A percentile compares a stretch with the other conserved stretches of the same genome.
These are phyloP conservation scores for Penicillium sp. DNA, from an alignment of 2,329 filamentous ascomycete species.

Conservation along the genomic window DNA sequence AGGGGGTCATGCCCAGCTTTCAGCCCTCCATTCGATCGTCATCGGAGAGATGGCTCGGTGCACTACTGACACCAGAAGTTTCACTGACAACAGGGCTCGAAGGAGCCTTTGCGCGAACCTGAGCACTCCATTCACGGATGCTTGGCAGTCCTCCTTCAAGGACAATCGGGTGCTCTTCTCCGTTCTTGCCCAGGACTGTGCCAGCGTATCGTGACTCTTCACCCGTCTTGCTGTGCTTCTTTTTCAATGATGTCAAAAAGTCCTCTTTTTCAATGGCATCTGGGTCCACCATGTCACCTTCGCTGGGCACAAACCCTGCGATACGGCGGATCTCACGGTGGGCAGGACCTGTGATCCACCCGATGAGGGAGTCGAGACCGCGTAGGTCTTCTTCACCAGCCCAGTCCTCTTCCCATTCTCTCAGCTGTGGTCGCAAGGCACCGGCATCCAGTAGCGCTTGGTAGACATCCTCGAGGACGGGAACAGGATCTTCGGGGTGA, in stretches of 20 bases:
- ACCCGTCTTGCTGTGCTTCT: slow-evolving; percentile 83
- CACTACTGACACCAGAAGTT: slow-evolving; percentile 37
- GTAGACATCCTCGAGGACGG: slow-evolving; percentile 70
- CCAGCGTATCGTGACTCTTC: slow-evolving; percentile 82
- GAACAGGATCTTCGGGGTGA: slow-evolving; percentile 56
- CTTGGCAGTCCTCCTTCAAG: slow-evolving; percentile 72
- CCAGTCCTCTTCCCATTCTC: slow-evolving; percentile 63
- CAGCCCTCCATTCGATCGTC: slow-evolving; percentile 34
- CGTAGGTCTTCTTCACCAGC: slow-evolving; percentile 67
- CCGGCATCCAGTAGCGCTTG: slow-evolving; percentile 80
- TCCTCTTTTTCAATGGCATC: slow-evolving; percentile 58
- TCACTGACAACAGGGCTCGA: slow-evolving; percentile 26
- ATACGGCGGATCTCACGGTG: slow-evolving; percentile 78
- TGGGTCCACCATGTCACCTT: slow-evolving; percentile 46
- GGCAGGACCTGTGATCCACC: slow-evolving; percentile 68
- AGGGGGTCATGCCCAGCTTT: neutral
- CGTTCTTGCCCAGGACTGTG: slow-evolving; percentile 70
- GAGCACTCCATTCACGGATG: slow-evolving; percentile 58
- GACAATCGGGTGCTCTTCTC: slow-evolving; percentile 64
- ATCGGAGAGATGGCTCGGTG: slow-evolving; percentile 36
- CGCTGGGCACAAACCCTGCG: slow-evolving; percentile 61
- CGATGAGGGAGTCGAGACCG: slow-evolving; percentile 70
- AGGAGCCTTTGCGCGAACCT: slow-evolving; percentile 29
- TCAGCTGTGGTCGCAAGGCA: slow-evolving; percentile 62
- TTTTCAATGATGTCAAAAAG: slow-evolving; percentile 73